Percentiles rank a stretch among this genome's conserved stretches.
Conservation (phyloP, 495 filamentous ascomycete genomes). For the Hypomontagnella submonticulosa region DNA sequence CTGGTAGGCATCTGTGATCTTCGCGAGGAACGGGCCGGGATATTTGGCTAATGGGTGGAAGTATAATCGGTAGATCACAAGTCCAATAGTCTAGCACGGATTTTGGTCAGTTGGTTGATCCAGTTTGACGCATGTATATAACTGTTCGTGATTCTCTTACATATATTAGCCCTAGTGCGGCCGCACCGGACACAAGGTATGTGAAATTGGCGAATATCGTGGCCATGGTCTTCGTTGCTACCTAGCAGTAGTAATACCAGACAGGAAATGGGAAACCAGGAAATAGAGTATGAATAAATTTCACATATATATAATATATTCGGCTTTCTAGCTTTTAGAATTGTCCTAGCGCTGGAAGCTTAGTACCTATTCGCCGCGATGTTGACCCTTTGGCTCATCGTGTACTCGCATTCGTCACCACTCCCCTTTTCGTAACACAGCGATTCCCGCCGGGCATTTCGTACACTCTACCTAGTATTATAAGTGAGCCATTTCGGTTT, state of each 20-base stretch:
- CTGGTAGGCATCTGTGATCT: conserved; percentile 65
- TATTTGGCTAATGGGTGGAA: conserved; percentile 75
- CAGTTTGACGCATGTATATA: background rate
- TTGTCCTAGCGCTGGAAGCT: too few species aligned
- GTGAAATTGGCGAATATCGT: conserved; percentile 9
- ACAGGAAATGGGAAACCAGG: background rate
- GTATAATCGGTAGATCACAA: conserved; percentile 63
- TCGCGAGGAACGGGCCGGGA: conserved; percentile 69
- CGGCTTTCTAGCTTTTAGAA: too few species aligned
- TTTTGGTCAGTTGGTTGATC: conserved; percentile 23
- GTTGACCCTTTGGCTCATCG: background rate
- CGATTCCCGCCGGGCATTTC: background rate
- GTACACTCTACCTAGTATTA: background rate
- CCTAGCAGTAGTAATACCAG: background rate
- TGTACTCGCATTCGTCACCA: background rate
- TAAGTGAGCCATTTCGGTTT: conserved; percentile 28
- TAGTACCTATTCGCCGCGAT: background rate
- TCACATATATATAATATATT: too few species aligned
- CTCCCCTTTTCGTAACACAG: background rate
- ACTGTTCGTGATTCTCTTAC: conserved; percentile 23
- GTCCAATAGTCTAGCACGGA: conserved; percentile 29
- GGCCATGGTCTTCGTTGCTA: background rate
- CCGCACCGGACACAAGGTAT: conserved; percentile 19
- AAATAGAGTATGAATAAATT: background rate
- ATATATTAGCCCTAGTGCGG: conserved; percentile 35